These are phyloP conservation scores for Lepidopterella palustris DNA, from an alignment of 495 filamentous ascomycete species.

Conservation along the genomic window DNA sequence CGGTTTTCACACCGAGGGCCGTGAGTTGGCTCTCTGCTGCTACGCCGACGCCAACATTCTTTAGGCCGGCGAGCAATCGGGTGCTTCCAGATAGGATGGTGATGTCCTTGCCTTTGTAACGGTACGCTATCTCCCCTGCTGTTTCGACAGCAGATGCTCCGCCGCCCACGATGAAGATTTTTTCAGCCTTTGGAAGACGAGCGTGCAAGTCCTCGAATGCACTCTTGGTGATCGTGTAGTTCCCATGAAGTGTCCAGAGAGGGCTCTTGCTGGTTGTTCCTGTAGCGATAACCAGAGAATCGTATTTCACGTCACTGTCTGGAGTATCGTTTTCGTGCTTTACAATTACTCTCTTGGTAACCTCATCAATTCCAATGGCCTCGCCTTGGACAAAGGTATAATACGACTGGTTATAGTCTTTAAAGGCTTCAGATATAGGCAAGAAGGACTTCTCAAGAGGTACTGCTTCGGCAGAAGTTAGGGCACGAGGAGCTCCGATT, in stretches of 20 bases:
- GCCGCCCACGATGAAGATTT: constrained; percentile 35
- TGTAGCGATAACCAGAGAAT: constrained; percentile 42
- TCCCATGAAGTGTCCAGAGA: constrained; percentile 31
- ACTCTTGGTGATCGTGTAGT: constrained; percentile 17
- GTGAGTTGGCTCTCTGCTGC: constrained; percentile 40
- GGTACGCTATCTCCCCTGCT: constrained; percentile 14
- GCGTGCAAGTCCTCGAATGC: constrained; percentile 28
- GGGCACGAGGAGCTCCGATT: constrained; percentile 34
- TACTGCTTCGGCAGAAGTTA: constrained; percentile 32
- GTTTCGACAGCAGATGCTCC: constrained; percentile 36
- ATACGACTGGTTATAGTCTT: constrained; percentile 32
- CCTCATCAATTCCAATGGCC: constrained; percentile 34
- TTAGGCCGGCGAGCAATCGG: constrained; percentile 42
- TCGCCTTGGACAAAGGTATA: constrained; percentile 39
- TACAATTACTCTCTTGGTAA: constrained; percentile 32
- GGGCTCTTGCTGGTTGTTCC: constrained; percentile 30
- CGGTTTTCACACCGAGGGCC: constrained; percentile 39
- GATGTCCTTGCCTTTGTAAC: constrained; percentile 33
- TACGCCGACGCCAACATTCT: constrained; percentile 22
- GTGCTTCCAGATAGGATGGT: constrained; percentile 38
- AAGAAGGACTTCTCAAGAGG: constrained; percentile 32
- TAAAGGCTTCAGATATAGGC: constrained; percentile 33
- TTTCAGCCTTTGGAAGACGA: constrained; percentile 32
- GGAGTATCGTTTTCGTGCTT: background rate
- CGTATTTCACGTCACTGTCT: constrained; percentile 32